phyloP scores from a whole-genome alignment of 2,329 filamentous ascomycete species.

The Monosporascus sp. region DNA sequence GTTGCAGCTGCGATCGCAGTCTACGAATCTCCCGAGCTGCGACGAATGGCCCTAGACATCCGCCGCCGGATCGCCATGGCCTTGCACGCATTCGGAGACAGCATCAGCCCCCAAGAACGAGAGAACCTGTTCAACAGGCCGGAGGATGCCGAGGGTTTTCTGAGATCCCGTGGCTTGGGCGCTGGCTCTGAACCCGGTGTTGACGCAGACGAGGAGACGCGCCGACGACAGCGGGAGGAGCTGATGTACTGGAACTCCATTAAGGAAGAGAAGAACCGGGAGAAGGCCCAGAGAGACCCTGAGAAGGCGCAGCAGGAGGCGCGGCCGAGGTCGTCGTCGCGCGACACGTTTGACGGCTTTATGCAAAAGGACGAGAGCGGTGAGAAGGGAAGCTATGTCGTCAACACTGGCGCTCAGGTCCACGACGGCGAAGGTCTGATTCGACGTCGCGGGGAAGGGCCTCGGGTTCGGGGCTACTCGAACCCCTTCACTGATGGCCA shows the following conservation, averaged over 20 bases:
- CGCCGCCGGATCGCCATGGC: constrained; percentile 57
- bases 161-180: constrained; percentile 43
- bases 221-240: constrained; percentile 58
- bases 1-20: constrained; percentile 54
- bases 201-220: constrained; percentile 58
- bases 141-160: constrained; percentile 60
- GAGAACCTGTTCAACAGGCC: constrained; percentile 59
- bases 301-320: constrained; percentile 17
- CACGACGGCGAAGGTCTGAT: constrained; percentile 39
- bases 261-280: constrained; percentile 41
- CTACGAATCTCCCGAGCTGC: constrained; percentile 60
- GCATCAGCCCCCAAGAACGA: constrained; percentile 42
- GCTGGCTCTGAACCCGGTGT: constrained; percentile 40
- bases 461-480: constrained; percentile 44
- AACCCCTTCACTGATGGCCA: constrained; percentile 58
- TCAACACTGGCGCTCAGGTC: constrained; percentile 50
- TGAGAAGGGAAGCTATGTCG: constrained; percentile 52
- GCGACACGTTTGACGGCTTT: constrained; percentile 54
- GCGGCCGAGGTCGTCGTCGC: constrained; percentile 18
- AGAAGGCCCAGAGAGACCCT: constrained; percentile 26
- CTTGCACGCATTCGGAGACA: constrained; percentile 54
- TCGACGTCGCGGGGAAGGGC: constrained; percentile 44
- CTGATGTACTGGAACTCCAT: constrained; percentile 61
- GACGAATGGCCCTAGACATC: constrained; percentile 55
- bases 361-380: constrained; percentile 44